Percentiles rank a stretch among this genome's conserved stretches.
Conservation (phyloP, 306 rosid species). For the Ziziphus jujuba region DNA sequence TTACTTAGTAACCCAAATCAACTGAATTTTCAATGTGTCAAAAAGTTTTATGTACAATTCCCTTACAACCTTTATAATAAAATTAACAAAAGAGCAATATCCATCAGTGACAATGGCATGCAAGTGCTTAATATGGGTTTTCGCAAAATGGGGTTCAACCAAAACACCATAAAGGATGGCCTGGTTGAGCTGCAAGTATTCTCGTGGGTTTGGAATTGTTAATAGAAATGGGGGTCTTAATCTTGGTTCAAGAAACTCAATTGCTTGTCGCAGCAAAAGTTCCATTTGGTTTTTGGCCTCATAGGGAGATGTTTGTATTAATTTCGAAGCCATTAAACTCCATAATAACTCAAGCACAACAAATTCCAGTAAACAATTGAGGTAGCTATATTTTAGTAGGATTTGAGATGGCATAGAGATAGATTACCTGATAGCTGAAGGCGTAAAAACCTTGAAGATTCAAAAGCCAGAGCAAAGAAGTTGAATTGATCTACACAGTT, state of each 20-base stretch:
- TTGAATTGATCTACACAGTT: too few species aligned
- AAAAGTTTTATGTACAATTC: conserved; percentile 58
- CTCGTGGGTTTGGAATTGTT: conserved; percentile 46
- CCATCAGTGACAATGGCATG: conserved; percentile 78
- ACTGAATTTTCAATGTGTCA: conserved; percentile 41
- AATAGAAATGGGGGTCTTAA: conserved; percentile 68
- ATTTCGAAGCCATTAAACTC: conserved; percentile 32
- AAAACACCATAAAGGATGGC: conserved; percentile 66
- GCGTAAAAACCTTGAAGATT: too few species aligned
- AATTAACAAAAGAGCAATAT: conserved; percentile 40
- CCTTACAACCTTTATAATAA: conserved; percentile 42
- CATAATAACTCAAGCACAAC: not conserved
- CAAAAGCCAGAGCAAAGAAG: too few species aligned
- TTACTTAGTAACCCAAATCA: conserved; percentile 52
- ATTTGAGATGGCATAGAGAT: too few species aligned
- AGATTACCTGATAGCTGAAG: too few species aligned
- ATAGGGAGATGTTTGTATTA: conserved; percentile 28
- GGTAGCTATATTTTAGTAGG: too few species aligned
- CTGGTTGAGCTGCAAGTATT: conserved; percentile 53
- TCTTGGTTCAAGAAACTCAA: conserved; percentile 46
- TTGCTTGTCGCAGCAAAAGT: conserved; percentile 49
- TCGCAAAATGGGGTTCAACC: conserved; percentile 55
- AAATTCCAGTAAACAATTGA: too few species aligned
- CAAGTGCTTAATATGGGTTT: conserved; percentile 70
- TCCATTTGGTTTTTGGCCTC: conserved; percentile 58